Percentiles rank a stretch among this genome's conserved stretches.
Evolutionary conservation across 768 basidiomycete genomes (phyloP).

Genomic region (Podaxis rugospora): DNA sequence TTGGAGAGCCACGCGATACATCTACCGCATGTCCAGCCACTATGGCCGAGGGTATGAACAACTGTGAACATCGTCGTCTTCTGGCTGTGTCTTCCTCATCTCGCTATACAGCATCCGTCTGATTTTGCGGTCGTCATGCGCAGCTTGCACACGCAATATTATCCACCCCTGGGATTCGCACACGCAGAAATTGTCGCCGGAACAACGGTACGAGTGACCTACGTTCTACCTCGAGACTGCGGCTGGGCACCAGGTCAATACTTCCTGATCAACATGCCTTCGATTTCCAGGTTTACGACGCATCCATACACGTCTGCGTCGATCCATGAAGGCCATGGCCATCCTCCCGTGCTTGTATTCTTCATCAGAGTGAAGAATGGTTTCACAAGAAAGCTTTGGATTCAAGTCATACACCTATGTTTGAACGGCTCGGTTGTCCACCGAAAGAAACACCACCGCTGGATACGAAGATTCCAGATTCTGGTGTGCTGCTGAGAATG

Average conservation of each 20-base stretch:
- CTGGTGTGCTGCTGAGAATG: constrained; percentile 50
- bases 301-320: constrained; percentile 76
- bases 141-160: constrained; percentile 20
- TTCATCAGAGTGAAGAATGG: constrained; percentile 68
- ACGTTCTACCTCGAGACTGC: constrained; percentile 51
- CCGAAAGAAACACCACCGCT: constrained; percentile 25
- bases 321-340: constrained; percentile 45
- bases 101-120: no score
- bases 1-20: constrained; percentile 47
- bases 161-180: constrained; percentile 54
- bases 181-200: constrained; percentile 50
- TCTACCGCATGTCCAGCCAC: constrained; percentile 44
- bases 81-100: neutral
- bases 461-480: constrained; percentile 28
- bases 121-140: neutral
- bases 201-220: constrained; percentile 61
- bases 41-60: neutral
- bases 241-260: constrained; percentile 80
- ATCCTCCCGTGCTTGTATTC: constrained; percentile 51
- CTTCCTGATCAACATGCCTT: constrained; percentile 64
- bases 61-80: neutral
- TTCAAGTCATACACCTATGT: constrained; percentile 38
- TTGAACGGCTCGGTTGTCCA: constrained; percentile 23
- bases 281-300: constrained; percentile 52
- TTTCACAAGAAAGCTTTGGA: constrained; percentile 65